Percentiles rank a stretch among this genome's conserved stretches.
Conservation (phyloP, 345 rosid genomes). For the Acer negundo region DNA sequence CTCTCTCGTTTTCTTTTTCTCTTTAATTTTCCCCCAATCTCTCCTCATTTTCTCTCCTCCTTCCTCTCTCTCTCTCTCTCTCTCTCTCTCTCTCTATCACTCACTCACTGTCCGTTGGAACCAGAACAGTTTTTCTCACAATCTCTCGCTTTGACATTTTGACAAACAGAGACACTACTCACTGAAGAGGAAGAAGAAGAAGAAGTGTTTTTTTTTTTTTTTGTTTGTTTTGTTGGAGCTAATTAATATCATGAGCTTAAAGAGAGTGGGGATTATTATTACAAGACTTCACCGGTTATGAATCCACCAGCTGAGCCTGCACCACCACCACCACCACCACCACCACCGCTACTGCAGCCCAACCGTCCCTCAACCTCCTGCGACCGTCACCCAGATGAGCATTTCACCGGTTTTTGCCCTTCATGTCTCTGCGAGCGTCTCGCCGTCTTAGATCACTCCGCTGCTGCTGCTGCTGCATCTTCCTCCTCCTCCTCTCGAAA, state of each 20-base stretch:
- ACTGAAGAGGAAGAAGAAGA: background rate
- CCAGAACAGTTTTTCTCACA: constrained; percentile 55
- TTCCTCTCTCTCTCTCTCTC: constrained; percentile 26
- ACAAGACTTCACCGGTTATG: constrained; percentile 65
- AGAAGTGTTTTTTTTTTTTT: background rate
- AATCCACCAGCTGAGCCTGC: constrained; percentile 73
- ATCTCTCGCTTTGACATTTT: background rate
- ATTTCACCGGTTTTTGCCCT: constrained; percentile 93
- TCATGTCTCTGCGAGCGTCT: constrained; percentile 98
- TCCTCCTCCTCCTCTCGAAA: constrained; percentile 62
- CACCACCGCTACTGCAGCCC: constrained; percentile 48
- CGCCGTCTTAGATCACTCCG: constrained; percentile 61
- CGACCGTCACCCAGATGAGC: constrained; percentile 82
- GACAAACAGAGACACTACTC: background rate
- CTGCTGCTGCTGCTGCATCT: constrained; percentile 25
- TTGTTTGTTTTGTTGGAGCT: background rate
- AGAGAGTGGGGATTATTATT: constrained; percentile 39
- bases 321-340: constrained; percentile 22
- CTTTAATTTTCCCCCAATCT: constrained; percentile 1
- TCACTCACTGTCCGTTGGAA: constrained; percentile 60
- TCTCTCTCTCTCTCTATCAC: constrained; percentile 28
- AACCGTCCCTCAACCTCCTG: constrained; percentile 90
- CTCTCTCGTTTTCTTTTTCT: constrained; percentile 1
- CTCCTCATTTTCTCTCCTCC: constrained; percentile 22
- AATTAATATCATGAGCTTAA: constrained; percentile 58